Conservation (phyloP, 352 stramenopile species). For the Phytopythium oedochilum region DNA sequence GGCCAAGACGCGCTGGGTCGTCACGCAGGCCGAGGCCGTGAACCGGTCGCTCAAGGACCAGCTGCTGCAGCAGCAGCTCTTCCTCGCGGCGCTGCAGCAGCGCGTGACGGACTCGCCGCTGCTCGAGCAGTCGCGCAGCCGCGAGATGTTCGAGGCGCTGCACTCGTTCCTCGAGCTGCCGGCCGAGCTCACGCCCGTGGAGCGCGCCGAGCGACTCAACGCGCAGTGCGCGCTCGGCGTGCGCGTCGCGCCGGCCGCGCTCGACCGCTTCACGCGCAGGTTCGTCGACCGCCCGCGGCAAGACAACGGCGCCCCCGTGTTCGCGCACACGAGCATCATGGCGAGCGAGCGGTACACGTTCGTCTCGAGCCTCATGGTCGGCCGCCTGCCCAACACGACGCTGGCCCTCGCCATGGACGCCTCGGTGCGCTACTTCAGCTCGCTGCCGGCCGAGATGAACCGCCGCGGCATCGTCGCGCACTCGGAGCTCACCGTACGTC, state of each 20-base stretch:
- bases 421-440: slow-evolving; percentile 30
- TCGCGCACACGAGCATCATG: slow-evolving; percentile 59
- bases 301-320: slow-evolving; percentile 2
- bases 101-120: slow-evolving; percentile 48
- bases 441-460: slow-evolving; percentile 26
- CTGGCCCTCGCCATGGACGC: slow-evolving; percentile 26
- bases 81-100: slow-evolving; percentile 54
- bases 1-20: slow-evolving; percentile 53
- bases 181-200: slow-evolving; percentile 2
- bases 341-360: slow-evolving; percentile 39
- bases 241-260: slow-evolving; percentile 25
- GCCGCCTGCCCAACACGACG: slow-evolving; percentile 34
- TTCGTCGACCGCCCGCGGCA: neutral
- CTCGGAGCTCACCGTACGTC: slow-evolving; percentile 20
- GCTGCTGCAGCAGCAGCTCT: slow-evolving; percentile 56
- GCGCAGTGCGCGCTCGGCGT: slow-evolving; percentile 29
- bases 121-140: slow-evolving; percentile 30
- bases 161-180: slow-evolving; percentile 29
- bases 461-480: slow-evolving; percentile 18
- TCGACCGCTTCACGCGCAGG: slow-evolving; percentile 26
- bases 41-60: slow-evolving; percentile 54
- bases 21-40: slow-evolving; percentile 35
- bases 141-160: slow-evolving; percentile 52
- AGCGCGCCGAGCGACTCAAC: slow-evolving; percentile 31
- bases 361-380: slow-evolving; percentile 46